A percentile compares a stretch with the other conserved stretches of the same genome.
These are phyloP conservation scores for Arabidopsis arenosa DNA, from an alignment of 345 rosid genomes.

Conservation along the genomic window DNA sequence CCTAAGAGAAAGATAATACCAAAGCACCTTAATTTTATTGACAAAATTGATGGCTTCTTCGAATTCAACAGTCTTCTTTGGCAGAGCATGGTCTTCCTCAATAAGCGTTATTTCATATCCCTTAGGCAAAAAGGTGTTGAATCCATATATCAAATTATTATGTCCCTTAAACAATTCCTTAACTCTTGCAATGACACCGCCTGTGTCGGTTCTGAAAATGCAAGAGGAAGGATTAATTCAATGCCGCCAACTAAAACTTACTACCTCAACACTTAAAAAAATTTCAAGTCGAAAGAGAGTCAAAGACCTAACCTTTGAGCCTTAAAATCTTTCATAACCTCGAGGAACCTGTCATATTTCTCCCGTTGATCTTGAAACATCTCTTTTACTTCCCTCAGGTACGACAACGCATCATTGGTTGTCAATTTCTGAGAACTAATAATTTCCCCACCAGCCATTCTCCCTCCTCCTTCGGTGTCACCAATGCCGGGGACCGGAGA, in stretches of 20 bases:
- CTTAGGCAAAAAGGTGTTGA: slow-evolving; percentile 95
- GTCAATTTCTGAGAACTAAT: slow-evolving; percentile 67
- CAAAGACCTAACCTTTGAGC: slow-evolving; percentile 69
- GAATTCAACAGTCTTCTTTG: slow-evolving; percentile 89
- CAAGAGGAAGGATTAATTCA: slow-evolving; percentile 22
- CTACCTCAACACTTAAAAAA: not conserved
- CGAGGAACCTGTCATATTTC: slow-evolving; percentile 83
- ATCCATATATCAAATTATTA: slow-evolving; percentile 82
- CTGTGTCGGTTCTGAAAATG: slow-evolving; percentile 79
- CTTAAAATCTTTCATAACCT: slow-evolving; percentile 98
- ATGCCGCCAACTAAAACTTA: not conserved
- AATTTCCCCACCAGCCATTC: slow-evolving; percentile 39
- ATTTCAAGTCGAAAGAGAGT: not conserved
- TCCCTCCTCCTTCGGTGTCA: slow-evolving; percentile 42
- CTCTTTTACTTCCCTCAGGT: slow-evolving; percentile 88
- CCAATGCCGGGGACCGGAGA: slow-evolving; percentile 52
- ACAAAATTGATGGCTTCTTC: slow-evolving; percentile 80
- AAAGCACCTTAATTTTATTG: slow-evolving; percentile 79
- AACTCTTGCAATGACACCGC: slow-evolving; percentile 93
- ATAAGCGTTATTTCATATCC: slow-evolving; percentile 87
- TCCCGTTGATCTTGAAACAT: slow-evolving; percentile 90
- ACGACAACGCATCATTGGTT: slow-evolving; percentile 77
- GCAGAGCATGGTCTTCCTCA: slow-evolving; percentile 58
- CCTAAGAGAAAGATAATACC: slow-evolving; percentile 4
- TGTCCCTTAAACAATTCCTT: slow-evolving; percentile 95